Percentiles rank a stretch among this genome's conserved stretches.
phyloP scores from a whole-genome alignment of 1,139 yeast genomes.

The Lodderomyces margitis region DNA sequence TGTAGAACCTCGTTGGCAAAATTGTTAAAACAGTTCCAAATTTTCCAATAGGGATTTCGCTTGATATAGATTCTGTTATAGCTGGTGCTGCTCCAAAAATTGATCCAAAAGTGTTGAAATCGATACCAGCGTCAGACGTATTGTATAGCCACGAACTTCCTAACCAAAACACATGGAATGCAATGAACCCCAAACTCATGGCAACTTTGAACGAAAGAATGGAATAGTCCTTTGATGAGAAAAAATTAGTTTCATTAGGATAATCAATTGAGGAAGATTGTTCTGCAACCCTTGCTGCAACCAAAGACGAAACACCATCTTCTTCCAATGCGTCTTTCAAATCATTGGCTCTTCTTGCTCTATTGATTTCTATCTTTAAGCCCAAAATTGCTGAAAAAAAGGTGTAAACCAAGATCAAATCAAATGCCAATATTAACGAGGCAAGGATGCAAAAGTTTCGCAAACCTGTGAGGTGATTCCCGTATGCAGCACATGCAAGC shows the following conservation, averaged over 20 bases:
- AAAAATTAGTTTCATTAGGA: conserved; percentile 30
- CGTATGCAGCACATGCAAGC: conserved; percentile 63
- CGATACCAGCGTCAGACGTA: conserved; percentile 20
- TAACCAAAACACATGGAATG: conserved; percentile 72
- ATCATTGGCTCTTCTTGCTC: conserved; percentile 82
- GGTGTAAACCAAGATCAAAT: conserved; percentile 72
- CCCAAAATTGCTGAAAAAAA: conserved; percentile 85
- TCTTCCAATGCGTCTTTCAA: conserved; percentile 86
- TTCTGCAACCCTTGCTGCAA: conserved; percentile 58
- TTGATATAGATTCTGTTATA: conserved; percentile 41
- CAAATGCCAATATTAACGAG: conserved; percentile 70
- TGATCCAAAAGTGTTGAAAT: conserved; percentile 9
- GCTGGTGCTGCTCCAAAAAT: conserved; percentile 22
- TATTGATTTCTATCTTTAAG: conserved; percentile 83
- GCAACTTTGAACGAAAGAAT: conserved; percentile 64
- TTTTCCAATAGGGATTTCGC: conserved; percentile 41
- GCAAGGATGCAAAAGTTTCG: conserved; percentile 81
- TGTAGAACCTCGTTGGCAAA: conserved; percentile 64
- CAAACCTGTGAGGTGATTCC: conserved; percentile 71
- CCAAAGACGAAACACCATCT: conserved; percentile 79
- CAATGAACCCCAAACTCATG: conserved; percentile 66
- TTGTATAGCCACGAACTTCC: conserved; percentile 73
- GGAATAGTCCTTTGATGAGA: conserved; percentile 30
- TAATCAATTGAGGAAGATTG: conserved; percentile 56
- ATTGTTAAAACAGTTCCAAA: conserved; percentile 65